phyloP scores from a whole-genome alignment of 2,329 filamentous ascomycete species.

The Aaosphaeria arxii region DNA sequence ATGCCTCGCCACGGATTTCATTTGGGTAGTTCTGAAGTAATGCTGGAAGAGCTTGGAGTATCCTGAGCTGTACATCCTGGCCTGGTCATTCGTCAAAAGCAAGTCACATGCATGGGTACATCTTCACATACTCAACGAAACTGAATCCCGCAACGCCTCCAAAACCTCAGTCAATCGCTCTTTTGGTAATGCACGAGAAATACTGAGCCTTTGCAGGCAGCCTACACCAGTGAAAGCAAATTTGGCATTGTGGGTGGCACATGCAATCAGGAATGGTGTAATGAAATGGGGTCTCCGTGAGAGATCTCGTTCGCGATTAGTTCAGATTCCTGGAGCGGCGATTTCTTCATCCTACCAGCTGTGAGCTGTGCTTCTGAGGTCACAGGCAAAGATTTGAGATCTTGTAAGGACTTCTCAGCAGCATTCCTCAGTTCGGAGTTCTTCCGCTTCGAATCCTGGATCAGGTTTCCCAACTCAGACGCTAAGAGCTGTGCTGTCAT shows the following conservation, averaged over 20 bases:
- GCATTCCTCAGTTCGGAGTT: slow-evolving; percentile 87
- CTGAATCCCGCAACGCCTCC: slow-evolving; percentile 81
- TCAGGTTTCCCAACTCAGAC: slow-evolving; percentile 83
- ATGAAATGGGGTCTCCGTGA: slow-evolving; percentile 78
- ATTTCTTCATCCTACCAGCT: slow-evolving; percentile 52
- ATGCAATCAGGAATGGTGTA: slow-evolving; percentile 91
- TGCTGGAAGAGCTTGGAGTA: slow-evolving; percentile 86
- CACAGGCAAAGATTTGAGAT: slow-evolving; percentile 73
- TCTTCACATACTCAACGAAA: slow-evolving; percentile 58
- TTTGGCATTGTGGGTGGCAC: slow-evolving; percentile 83
- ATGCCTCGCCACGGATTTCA: slow-evolving; percentile 74
- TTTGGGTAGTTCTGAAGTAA: slow-evolving; percentile 85
- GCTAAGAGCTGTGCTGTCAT: slow-evolving; percentile 92
- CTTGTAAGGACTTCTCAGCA: slow-evolving; percentile 88
- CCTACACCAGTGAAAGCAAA: slow-evolving; percentile 84
- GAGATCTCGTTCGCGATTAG: slow-evolving; percentile 62
- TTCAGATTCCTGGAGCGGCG: neutral
- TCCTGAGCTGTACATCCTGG: slow-evolving; percentile 92
- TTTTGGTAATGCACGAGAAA: slow-evolving; percentile 74
- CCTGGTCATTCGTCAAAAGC: slow-evolving; percentile 33
- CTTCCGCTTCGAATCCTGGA: slow-evolving; percentile 95
- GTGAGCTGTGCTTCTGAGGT: slow-evolving; percentile 74
- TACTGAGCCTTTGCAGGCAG: slow-evolving; percentile 84
- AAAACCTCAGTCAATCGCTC: slow-evolving; percentile 81
- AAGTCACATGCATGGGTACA: neutral